These are phyloP conservation scores for Schwanniomyces vanrijiae DNA, from an alignment of 805 yeast genomes.

Conservation along the genomic window DNA sequence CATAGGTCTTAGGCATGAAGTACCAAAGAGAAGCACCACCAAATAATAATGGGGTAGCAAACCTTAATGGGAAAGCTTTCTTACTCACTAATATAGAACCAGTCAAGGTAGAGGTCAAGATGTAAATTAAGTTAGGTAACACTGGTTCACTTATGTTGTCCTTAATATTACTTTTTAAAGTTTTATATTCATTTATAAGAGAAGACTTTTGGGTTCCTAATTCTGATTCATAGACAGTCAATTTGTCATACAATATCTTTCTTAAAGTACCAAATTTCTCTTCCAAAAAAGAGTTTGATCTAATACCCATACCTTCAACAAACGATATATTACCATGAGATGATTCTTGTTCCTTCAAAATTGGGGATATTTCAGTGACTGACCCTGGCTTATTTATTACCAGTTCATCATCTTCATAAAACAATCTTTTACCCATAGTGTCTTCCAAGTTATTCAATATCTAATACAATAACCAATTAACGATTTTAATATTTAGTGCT, in stretches of 20 bases:
- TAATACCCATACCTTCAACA: conserved; percentile 55
- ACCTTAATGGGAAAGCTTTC: conserved; percentile 49
- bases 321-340: conserved; percentile 39
- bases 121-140: conserved; percentile 54
- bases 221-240: conserved; percentile 42
- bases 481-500: background rate
- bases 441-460: conserved; percentile 7
- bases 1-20: conserved; percentile 53
- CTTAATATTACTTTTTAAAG: conserved; percentile 28
- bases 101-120: conserved; percentile 53
- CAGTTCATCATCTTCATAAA: conserved; percentile 54
- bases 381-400: conserved; percentile 50
- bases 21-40: conserved; percentile 46
- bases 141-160: conserved; percentile 49
- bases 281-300: conserved; percentile 50
- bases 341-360: conserved; percentile 39
- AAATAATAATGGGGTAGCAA: conserved; percentile 49
- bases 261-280: conserved; percentile 40
- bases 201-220: conserved; percentile 48
- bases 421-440: conserved; percentile 32
- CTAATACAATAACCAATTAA: no score
- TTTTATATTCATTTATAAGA: conserved; percentile 39
- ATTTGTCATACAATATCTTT: conserved; percentile 34
- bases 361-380: conserved; percentile 35
- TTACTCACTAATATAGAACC: conserved; percentile 56